Base-by-base conservation (phyloP, 371 early-diverging fungal genomes). In the Lichtheimia hyalospora region DNA sequence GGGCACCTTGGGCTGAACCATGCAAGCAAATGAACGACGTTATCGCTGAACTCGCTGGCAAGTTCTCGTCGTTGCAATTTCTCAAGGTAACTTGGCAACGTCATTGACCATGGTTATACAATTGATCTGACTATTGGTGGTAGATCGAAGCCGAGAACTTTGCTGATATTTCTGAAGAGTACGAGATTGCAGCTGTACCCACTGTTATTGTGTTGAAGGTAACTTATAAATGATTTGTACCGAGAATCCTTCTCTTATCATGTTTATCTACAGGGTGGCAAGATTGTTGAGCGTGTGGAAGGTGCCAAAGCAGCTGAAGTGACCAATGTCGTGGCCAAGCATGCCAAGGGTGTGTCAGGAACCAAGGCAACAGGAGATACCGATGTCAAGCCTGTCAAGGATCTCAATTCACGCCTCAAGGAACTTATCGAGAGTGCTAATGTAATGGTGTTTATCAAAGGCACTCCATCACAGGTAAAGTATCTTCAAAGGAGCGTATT, bases 381-480 rank as follows among this genome's bases (percentile, higher is more conserved):
- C 44, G 28, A 46, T 68, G 23, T 54, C 58, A 60, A 69, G 55
- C 66, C 69, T 58, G 61, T 69, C 61, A 77, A 84, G 60, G 88
- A 87, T 54, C 75, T 93, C 42, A 81, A 88, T 49, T 68, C 83
- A 48, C 81, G 91, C 20, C 74, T 94, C 39, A 84, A 88, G 71
- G 72, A 81, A 20, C 77, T 95, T 52, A 72, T 90, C 52, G 81
- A 78, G 61, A 84, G 87, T 51, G 84, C 88, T 39, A 84, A 88
- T 52, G 89, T 96, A 52, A 89, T 95, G 88, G 72, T 92, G 21
- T 96, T 97, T 68, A 96, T 98, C 53, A 98, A 97, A 83, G 98
- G 98, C 40, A 92, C 90, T 16, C 96, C 96, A 42, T 75, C 71
- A 50, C 75, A 81, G 71, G 79, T 78, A 73, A 62, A 41, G 21